Evolutionary conservation across 306 rosid genomes (phyloP), one percentile per base, ranked within the genome.

Genomic region (Glycine tomentella): DNA sequence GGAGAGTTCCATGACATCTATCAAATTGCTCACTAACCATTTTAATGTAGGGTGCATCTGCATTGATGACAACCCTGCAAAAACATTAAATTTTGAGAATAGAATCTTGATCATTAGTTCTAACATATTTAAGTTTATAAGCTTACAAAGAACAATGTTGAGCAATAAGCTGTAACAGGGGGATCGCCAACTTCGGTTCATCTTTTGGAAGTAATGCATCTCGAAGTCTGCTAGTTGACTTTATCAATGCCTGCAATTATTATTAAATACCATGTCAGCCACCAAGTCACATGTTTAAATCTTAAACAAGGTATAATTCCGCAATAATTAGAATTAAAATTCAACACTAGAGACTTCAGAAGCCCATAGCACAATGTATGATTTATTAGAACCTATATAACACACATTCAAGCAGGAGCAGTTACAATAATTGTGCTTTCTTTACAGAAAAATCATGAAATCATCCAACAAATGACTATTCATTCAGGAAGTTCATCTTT

Each of bases 111-210:
- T 66, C 52, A 12, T 45, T 16, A 72, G 25, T 45, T 80, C 51
- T 5, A 72, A 49, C 53, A 68, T 51, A 40, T 38, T 25, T 16
- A 79, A 77, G 78, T 63, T 72, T 50, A 20, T 50, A 33, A 65
- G 83, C 98, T 93, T 92, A 95, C 99, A 92, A 49, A 69, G 99
- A 95, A 72, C 99, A 97, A 80, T 95, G 99, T 76, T 95, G 99
- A 84, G 99, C 94, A 87, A 95, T 85, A 81, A 91, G 99, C 71
- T 93, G 85, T 84, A 95, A 76, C 75, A 95, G 97, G 50, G 99
- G 99, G 66, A 89, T 63, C 15, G 98, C 99, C 92, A 92, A 77
- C 84, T 92, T 93, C 4, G 90, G 89, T 81, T 95, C 99, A 69
- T 95, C 99, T 86, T 91, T 93, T 3, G 98, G 90, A 86, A 95